Conservation (phyloP, 352 stramenopile species). For the Pythium pectinolyticum region DNA sequence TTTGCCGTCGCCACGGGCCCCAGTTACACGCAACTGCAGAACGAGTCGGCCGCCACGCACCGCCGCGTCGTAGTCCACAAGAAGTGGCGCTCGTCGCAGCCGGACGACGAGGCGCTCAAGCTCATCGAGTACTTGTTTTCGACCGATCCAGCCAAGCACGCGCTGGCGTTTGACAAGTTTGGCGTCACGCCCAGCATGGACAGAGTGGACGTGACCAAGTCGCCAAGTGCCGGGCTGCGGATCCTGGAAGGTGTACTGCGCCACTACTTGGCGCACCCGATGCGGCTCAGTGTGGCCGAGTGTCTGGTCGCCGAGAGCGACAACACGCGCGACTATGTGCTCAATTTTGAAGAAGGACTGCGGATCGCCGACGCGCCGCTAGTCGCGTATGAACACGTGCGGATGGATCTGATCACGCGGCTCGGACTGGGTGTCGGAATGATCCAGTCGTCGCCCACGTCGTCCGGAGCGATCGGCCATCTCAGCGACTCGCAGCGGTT, state of each 20-base stretch:
- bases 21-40: constrained; percentile 29
- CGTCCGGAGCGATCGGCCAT: too few species aligned
- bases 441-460: too few species aligned
- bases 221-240: constrained; percentile 7
- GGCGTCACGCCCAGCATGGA: constrained; percentile 19
- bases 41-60: constrained; percentile 11
- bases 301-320: constrained; percentile 30
- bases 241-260: constrained; percentile 29
- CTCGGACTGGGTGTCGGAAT: constrained; percentile 30
- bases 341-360: constrained; percentile 38
- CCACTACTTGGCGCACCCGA: constrained; percentile 15
- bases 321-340: constrained; percentile 28
- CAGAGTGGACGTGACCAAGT: too few species aligned
- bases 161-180: constrained; percentile 28
- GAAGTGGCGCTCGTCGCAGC: constrained; percentile 21
- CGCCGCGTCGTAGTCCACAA: constrained; percentile 18
- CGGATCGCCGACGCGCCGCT: constrained; percentile 31
- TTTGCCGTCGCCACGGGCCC: constrained; percentile 12
- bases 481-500: constrained; percentile 8
- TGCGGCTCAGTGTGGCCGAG: constrained; percentile 22
- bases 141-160: constrained; percentile 30
- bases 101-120: constrained; percentile 28
- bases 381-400: constrained; percentile 25
- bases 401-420: constrained; percentile 30
- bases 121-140: constrained; percentile 41